phyloP scores from a whole-genome alignment of 768 basidiomycete genomes.

The Albatrellus ellisii region DNA sequence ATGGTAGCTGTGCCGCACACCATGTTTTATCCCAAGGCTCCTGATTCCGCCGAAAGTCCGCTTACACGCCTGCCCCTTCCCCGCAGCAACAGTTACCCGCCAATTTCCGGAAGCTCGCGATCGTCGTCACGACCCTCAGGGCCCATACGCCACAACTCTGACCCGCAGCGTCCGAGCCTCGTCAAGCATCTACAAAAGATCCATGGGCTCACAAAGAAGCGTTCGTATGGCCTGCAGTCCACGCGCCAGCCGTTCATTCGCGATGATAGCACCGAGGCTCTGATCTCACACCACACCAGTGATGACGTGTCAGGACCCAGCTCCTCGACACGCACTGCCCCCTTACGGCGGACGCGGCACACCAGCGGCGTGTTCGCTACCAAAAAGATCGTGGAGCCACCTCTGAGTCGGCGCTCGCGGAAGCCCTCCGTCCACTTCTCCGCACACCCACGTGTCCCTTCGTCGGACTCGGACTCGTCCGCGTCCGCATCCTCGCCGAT shows the following conservation, averaged over 20 bases:
- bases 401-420: constrained; percentile 3
- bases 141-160: neutral
- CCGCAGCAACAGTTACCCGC: constrained; percentile 10
- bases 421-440: constrained; percentile 9
- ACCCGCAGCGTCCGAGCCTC: constrained; percentile 7
- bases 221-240: constrained; percentile 11
- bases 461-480: constrained; percentile 12
- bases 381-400: constrained; percentile 9
- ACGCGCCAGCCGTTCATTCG: constrained; percentile 11
- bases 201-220: constrained; percentile 14
- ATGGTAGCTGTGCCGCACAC: too few species aligned
- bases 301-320: neutral
- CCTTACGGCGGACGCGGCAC: constrained; percentile 7
- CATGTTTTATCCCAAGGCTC: too few species aligned
- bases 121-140: neutral
- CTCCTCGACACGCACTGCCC: neutral
- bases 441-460: constrained; percentile 7
- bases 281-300: neutral
- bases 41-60: neutral
- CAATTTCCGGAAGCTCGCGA: neutral
- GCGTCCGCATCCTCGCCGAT: constrained; percentile 11
- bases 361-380: constrained; percentile 9
- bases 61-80: constrained; percentile 10
- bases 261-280: constrained; percentile 2
- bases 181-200: constrained; percentile 13